Evolutionary conservation across 2,329 filamentous ascomycete genomes (phyloP).

Genomic region (Leptographium radiaticola): DNA sequence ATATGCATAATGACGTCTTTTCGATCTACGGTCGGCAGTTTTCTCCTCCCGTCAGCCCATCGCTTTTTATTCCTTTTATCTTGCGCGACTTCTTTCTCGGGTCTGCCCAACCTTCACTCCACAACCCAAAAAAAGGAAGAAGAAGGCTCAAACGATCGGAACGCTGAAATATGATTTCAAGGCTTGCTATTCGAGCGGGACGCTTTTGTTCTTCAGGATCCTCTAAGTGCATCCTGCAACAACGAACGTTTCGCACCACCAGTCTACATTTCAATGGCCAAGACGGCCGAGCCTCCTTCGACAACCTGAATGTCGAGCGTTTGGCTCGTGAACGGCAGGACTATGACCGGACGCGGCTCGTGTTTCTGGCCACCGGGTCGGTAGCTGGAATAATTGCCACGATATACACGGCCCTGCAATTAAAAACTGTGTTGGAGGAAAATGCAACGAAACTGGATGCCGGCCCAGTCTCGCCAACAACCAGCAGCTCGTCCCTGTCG

Average conservation of each 20-base stretch:
- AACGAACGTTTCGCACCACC: background rate
- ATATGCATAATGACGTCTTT: background rate
- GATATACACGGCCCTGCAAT: constrained; percentile 38
- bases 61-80: background rate
- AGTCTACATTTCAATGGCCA: background rate
- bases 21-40: background rate
- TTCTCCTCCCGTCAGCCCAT: background rate
- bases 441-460: constrained; percentile 27
- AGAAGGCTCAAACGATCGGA: background rate
- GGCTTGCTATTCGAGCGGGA: constrained; percentile 14
- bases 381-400: constrained; percentile 36
- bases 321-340: constrained; percentile 32
- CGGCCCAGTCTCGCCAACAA: constrained; percentile 18
- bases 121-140: background rate
- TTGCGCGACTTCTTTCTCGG: background rate
- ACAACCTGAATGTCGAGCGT: constrained; percentile 36
- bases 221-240: background rate
- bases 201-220: constrained; percentile 2
- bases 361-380: constrained; percentile 38
- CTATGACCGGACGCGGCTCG: constrained; percentile 36
- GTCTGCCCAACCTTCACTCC: background rate
- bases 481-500: background rate
- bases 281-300: constrained; percentile 18
- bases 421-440: constrained; percentile 25
- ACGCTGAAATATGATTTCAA: constrained; percentile 16